Base-by-base conservation (phyloP, 345 rosid species). In the Eucalyptus erythrocorys region DNA sequence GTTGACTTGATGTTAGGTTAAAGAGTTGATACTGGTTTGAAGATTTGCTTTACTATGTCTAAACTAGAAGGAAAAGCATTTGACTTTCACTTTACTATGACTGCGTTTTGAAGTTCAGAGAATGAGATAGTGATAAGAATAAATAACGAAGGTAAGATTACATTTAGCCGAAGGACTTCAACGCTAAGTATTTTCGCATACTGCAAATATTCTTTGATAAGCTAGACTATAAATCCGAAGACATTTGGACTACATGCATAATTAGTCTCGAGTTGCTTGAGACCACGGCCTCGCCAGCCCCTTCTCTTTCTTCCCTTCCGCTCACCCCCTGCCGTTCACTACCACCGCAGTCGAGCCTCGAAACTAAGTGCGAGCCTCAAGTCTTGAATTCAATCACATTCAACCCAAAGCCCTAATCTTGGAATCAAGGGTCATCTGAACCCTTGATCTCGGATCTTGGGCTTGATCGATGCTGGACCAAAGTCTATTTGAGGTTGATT, bases 221-320 rank as follows among this genome's bases (percentile, higher is more conserved):
- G 27, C 0, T 22, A 0, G 26, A 55, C 30, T 22, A 0, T 7
- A 10, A 51, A 51, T 51, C 24, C 57, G 9, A 51, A 51, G 57
- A 19, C 22, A 16, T 51, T 19, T 55, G 0, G 27, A 21, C 59
- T 9, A 55, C 27, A 22, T 55, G 61, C 30, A 22, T 55, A 55
- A 55, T 55, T 22, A 0, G 61, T 55, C 61, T 55, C 61, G 5
- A 55, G 61, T 55, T 55, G 61, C 61, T 22, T 22, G 61, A 55
- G 61, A 2, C 27, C 12, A 22, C 11, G 30, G 1, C 12, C 13
- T 55, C 12, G 3, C 27, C 26, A 55, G 11, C 6, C 6, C 13
- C 61, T 4, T 21, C 27, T 55, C 26, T 55, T 21, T 55, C 61
- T 21, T 55, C 61, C 61, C 61, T 9, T 55, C 61, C 24, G 1